Evolutionary conservation across 768 basidiomycete genomes (phyloP).

Genomic region (Kockovaella imperatae): DNA sequence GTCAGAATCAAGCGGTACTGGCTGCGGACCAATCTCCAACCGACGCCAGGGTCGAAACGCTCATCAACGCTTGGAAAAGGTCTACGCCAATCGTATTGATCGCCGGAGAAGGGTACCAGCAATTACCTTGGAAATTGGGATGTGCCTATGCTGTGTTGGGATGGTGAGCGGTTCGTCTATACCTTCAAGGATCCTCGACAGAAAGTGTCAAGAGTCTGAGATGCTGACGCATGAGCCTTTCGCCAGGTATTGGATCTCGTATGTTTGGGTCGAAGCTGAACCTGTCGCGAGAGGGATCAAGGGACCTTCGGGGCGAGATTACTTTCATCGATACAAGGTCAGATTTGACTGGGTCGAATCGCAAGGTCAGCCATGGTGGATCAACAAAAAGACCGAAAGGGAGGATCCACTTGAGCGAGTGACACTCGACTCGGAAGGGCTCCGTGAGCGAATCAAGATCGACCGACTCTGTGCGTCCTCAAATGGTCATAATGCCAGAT

Average conservation of each 20-base stretch:
- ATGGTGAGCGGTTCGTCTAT: conserved; percentile 15
- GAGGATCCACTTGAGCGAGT: neutral
- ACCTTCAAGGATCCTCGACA: neutral
- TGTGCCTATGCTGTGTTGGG: conserved; percentile 31
- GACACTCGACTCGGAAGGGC: neutral
- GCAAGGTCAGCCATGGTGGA: conserved; percentile 36
- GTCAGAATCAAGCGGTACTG: conserved; percentile 5
- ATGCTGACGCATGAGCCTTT: no score
- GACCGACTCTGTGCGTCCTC: no score
- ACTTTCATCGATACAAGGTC: conserved; percentile 30
- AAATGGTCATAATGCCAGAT: no score
- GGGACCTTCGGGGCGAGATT: conserved; percentile 5
- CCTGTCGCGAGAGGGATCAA: conserved; percentile 2
- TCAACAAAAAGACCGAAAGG: neutral
- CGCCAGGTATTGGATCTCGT: conserved; percentile 33
- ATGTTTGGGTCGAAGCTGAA: conserved; percentile 35
- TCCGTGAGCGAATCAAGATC: neutral
- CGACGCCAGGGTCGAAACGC: conserved; percentile 23
- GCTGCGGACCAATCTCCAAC: conserved; percentile 23
- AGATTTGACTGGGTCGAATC: conserved; percentile 35
- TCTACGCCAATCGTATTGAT: conserved; percentile 29
- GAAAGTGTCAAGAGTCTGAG: no score
- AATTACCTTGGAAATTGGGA: conserved; percentile 25
- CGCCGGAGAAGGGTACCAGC: conserved; percentile 27
- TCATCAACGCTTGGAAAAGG: conserved; percentile 16